phyloP scores from a whole-genome alignment of 371 early-diverging fungal species.

The Actinomortierella wolfii region DNA sequence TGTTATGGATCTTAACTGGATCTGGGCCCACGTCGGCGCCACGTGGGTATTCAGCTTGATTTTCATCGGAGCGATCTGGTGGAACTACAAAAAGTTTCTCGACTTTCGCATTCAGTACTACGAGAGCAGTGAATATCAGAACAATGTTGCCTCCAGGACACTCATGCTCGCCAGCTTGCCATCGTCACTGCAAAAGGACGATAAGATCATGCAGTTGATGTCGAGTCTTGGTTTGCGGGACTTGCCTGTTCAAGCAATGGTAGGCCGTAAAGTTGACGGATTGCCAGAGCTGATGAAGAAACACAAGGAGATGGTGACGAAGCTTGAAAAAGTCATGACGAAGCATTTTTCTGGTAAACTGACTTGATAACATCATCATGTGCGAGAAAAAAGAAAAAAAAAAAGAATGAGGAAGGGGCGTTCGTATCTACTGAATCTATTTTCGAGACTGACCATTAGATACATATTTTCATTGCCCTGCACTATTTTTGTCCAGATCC shows the following conservation, averaged over 20 bases:
- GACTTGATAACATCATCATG: constrained; percentile 11
- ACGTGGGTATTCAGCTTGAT: constrained; percentile 63
- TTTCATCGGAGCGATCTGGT: constrained; percentile 52
- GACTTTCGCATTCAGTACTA: constrained; percentile 60
- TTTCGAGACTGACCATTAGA: constrained; percentile 20
- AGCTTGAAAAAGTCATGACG: constrained; percentile 69
- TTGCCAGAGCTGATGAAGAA: constrained; percentile 71
- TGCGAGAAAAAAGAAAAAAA: not conserved
- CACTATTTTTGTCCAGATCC: constrained; percentile 48
- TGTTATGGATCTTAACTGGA: constrained; percentile 47
- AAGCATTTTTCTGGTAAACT: constrained; percentile 60
- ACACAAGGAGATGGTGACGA: constrained; percentile 68
- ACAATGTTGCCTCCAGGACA: constrained; percentile 64
- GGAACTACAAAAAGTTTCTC: constrained; percentile 59
- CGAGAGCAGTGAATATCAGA: constrained; percentile 63
- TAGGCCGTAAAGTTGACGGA: constrained; percentile 71
- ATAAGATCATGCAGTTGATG: constrained; percentile 59
- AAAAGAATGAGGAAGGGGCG: too few relatives aligned
- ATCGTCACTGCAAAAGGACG: constrained; percentile 58
- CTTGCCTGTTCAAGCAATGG: constrained; percentile 62
- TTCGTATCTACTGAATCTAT: not conserved
- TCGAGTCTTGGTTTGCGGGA: constrained; percentile 48
- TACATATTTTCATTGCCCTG: constrained; percentile 5
- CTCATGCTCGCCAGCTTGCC: constrained; percentile 77
- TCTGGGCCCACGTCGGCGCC: constrained; percentile 65